Conservation (phyloP, 306 rosid species). For the Albizia julibrissin region DNA sequence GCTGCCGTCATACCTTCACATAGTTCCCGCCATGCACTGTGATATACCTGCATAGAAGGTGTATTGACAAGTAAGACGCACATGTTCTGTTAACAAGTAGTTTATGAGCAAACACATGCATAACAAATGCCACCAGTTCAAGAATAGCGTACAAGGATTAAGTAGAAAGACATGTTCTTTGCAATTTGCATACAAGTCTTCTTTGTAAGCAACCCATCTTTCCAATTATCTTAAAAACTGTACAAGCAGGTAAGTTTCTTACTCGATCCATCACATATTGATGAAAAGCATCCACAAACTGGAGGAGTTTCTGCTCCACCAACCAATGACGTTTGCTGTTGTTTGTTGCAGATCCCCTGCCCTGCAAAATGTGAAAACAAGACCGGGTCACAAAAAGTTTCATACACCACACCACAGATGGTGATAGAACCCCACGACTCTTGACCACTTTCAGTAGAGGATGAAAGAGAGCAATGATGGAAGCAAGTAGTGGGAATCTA, state of each 20-base stretch:
- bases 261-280: slow-evolving; percentile 99
- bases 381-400: slow-evolving; percentile 15
- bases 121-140: neutral
- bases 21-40: slow-evolving; percentile 98
- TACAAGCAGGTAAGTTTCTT: slow-evolving; percentile 29
- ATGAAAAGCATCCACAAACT: slow-evolving; percentile 98
- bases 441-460: neutral
- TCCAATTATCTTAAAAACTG: slow-evolving; percentile 29
- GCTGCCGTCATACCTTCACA: slow-evolving; percentile 86
- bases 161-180: neutral
- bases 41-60: slow-evolving; percentile 79
- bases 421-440: neutral
- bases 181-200: slow-evolving; percentile 22
- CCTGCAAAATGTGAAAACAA: slow-evolving; percentile 56
- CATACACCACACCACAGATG: neutral
- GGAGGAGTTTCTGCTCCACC: slow-evolving; percentile 97
- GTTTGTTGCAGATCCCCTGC: slow-evolving; percentile 60
- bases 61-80: slow-evolving; percentile 37
- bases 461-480: neutral
- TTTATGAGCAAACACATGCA: neutral
- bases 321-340: slow-evolving; percentile 80
- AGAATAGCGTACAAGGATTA: neutral
- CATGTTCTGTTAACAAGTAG: slow-evolving; percentile 18
- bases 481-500: neutral
- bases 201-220: slow-evolving; percentile 9